Evolutionary conservation across 371 early-diverging fungal species (phyloP).

Genomic region (Mucor velutinosus): DNA sequence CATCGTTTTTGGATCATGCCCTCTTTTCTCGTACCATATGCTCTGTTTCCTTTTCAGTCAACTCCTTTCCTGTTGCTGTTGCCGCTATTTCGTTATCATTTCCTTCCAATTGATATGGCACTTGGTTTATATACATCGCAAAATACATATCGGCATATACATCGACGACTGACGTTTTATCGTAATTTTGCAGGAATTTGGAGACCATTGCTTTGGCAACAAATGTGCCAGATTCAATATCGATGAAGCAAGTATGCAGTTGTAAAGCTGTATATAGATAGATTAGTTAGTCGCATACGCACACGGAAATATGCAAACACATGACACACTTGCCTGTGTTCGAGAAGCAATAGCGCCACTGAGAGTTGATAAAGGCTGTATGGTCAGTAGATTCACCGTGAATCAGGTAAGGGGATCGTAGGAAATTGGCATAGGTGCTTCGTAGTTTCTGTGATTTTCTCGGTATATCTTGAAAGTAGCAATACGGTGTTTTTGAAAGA

Average conservation of each 20-base stretch:
- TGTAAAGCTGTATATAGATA: slow-evolving; percentile 35
- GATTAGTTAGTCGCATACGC: too few relatives aligned
- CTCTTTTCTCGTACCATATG: slow-evolving; percentile 26
- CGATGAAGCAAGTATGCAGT: slow-evolving; percentile 61
- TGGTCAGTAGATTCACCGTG: slow-evolving; percentile 56
- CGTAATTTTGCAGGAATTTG: slow-evolving; percentile 54
- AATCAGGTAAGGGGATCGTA: slow-evolving; percentile 56
- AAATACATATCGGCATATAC: slow-evolving; percentile 65
- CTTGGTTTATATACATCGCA: slow-evolving; percentile 59
- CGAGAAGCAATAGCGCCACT: slow-evolving; percentile 70
- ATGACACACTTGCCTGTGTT: slow-evolving; percentile 48
- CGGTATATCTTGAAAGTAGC: slow-evolving; percentile 65
- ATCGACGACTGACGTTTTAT: slow-evolving; percentile 52
- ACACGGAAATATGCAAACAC: neutral
- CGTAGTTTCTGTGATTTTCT: slow-evolving; percentile 41
- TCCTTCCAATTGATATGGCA: slow-evolving; percentile 58
- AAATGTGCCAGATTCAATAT: slow-evolving; percentile 59
- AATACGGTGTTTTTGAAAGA: slow-evolving; percentile 60
- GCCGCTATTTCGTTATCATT: neutral
- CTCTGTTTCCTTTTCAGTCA: slow-evolving; percentile 7
- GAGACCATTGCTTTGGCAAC: slow-evolving; percentile 53
- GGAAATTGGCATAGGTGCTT: slow-evolving; percentile 65
- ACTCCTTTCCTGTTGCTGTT: neutral
- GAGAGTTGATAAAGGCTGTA: slow-evolving; percentile 54
- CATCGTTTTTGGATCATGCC: too few relatives aligned